Evolutionary conservation across 2,329 filamentous ascomycete genomes (phyloP), one percentile per base, ranked within the genome.

Genomic region (Cladosporium cucumerinum): DNA sequence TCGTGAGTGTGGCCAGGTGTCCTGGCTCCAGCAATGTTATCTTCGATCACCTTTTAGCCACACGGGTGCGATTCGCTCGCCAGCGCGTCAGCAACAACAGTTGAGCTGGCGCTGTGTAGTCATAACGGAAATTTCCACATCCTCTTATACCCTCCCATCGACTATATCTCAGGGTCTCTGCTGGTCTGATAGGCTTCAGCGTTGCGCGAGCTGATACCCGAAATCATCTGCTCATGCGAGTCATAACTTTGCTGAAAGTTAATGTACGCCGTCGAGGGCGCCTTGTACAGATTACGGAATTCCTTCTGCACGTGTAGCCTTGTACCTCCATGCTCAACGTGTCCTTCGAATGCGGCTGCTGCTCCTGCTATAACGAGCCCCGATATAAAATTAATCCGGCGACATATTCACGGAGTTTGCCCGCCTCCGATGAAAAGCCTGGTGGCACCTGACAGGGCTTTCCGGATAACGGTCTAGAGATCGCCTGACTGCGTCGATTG

Each of bases 71-170:
- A 23, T 58, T 58, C 55, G 55, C 55, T 58, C 46, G 34, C 21
- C 34, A 58, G 34, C 58, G 43, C 49, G 43, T 61, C 30, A 52
- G 58, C 58, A 34, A 26, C 28, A 58, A 14, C 8, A 54, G 32
- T 43, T 46, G 55, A 46, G 36, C 25, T 57, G 32, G 10, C 23
- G 32, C 55, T 58, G 55, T 46, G 55, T 36, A 58, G 32, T 25
- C 32, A 34, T 14, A 58, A 18, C 55, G 57, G 39, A 46, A 30
- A 51, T 11, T 51, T 26, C 58, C 58, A 61, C 58, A 32, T 61
- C 43, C 43, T 61, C 34, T 51, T 61, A 61, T 61, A 61, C 58
- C 59, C 49, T 55, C 49, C 60, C 60, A 51, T 43, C 49, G 34
- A 32, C 48, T 62, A 62, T 62, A 62, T 28, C 32, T 62, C 60